phyloP scores from a whole-genome alignment of 345 rosid species.

The Gossypium thurberi region DNA sequence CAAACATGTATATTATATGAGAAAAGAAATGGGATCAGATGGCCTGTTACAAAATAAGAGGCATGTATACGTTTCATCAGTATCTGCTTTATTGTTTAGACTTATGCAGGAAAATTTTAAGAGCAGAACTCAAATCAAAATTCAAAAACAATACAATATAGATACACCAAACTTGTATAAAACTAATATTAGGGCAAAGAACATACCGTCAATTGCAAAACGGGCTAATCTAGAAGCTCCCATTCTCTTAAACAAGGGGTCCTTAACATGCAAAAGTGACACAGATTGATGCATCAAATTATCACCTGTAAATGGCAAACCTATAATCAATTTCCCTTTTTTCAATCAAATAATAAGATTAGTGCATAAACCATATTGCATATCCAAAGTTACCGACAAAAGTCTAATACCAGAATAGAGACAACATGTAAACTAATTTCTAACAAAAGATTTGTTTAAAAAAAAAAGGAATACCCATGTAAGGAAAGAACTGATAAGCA shows the following conservation, averaged over 20 bases:
- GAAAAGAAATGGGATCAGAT: background rate
- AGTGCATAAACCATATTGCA: background rate
- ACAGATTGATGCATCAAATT: conserved; percentile 75
- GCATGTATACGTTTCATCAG: background rate
- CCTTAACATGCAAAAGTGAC: conserved; percentile 80
- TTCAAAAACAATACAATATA: background rate
- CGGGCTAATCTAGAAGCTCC: conserved; percentile 91
- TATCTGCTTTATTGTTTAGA: background rate
- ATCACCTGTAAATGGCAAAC: conserved; percentile 51
- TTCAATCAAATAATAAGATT: conserved; percentile 1
- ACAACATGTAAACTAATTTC: background rate
- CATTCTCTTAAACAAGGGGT: conserved; percentile 82
- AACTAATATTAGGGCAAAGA: background rate
- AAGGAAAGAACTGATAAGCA: conserved; percentile 80
- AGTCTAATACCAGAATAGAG: background rate
- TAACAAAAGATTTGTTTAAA: background rate
- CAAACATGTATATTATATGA: background rate
- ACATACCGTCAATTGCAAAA: conserved; percentile 70
- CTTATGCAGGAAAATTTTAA: background rate
- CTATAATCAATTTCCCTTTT: background rate
- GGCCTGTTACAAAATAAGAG: background rate
- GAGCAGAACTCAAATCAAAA: background rate
- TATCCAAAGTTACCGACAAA: background rate
- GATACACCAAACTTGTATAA: background rate
- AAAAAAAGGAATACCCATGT: conserved; percentile 50